phyloP scores from a whole-genome alignment of 2,329 filamentous ascomycete species.

The Geoglossum cookeanum region DNA sequence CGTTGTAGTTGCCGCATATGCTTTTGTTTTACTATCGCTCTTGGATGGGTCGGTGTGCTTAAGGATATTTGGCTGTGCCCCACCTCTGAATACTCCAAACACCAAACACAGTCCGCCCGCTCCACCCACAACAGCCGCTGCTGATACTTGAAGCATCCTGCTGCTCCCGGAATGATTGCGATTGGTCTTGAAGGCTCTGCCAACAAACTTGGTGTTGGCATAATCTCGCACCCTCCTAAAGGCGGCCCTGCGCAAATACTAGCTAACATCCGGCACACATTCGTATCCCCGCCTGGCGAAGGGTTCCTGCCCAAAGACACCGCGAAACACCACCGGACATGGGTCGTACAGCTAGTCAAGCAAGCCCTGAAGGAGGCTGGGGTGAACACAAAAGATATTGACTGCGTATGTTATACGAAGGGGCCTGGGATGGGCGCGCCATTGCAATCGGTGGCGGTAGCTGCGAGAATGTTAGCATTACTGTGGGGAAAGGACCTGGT shows the following conservation, averaged over 20 bases:
- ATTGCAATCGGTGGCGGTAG: slow-evolving; percentile 68
- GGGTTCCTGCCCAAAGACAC: slow-evolving; percentile 96
- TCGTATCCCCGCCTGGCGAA: slow-evolving; percentile 73
- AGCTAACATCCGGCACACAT: slow-evolving; percentile 88
- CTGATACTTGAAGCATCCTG: not conserved
- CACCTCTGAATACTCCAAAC: not conserved
- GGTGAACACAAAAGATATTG: slow-evolving; percentile 44
- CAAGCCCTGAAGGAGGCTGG: slow-evolving; percentile 55
- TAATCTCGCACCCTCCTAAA: slow-evolving; percentile 57
- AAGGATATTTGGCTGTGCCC: not conserved
- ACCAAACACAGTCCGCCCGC: not conserved
- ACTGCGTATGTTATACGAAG: slow-evolving; percentile 89
- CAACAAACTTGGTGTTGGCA: slow-evolving; percentile 90
- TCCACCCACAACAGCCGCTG: not conserved
- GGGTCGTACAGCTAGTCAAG: slow-evolving; percentile 67
- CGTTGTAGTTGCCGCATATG: not conserved
- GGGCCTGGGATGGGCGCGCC: slow-evolving; percentile 95
- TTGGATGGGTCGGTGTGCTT: not conserved
- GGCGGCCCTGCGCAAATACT: slow-evolving; percentile 48
- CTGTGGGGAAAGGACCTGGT: slow-evolving; percentile 82
- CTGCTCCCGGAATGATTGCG: slow-evolving; percentile 34
- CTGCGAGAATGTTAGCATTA: slow-evolving; percentile 59
- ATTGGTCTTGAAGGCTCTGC: slow-evolving; percentile 79
- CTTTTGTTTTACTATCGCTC: not conserved
- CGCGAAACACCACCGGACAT: slow-evolving; percentile 71